Percentiles rank a stretch among this genome's conserved stretches.
phyloP scores from a whole-genome alignment of 495 filamentous ascomycete species.

The Talaromyces borbonicus region DNA sequence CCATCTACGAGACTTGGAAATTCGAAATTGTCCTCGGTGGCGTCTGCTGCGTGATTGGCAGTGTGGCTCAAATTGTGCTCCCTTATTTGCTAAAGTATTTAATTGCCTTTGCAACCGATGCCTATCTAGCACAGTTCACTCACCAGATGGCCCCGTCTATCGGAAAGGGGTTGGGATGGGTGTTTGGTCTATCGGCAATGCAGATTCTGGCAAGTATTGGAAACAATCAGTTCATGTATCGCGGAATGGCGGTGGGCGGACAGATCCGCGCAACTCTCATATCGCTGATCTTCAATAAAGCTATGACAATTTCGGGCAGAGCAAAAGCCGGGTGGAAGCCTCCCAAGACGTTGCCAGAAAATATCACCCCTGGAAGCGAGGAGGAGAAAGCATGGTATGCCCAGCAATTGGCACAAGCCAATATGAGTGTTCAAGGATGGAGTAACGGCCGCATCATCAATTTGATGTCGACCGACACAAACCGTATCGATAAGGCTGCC shows the following conservation, averaged over 20 bases:
- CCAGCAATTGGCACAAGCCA: constrained; percentile 25
- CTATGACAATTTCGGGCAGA: constrained; percentile 69
- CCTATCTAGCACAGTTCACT: constrained; percentile 52
- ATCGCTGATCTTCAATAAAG: constrained; percentile 67
- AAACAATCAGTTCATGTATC: constrained; percentile 74
- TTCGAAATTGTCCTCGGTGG: constrained; percentile 79
- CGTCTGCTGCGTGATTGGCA: constrained; percentile 56
- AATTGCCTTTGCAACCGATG: constrained; percentile 67
- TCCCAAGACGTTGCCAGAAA: constrained; percentile 21
- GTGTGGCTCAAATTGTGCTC: constrained; percentile 61
- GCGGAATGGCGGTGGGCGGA: constrained; percentile 73
- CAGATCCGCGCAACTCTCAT: constrained; percentile 67
- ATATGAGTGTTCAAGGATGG: constrained; percentile 51
- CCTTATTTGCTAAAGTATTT: constrained; percentile 65
- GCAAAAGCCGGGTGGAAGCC: constrained; percentile 57
- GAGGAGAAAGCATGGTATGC: constrained; percentile 39
- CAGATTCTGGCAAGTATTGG: constrained; percentile 62
- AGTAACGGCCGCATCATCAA: constrained; percentile 83
- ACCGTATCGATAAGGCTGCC: constrained; percentile 74
- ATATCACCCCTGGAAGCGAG: constrained; percentile 20
- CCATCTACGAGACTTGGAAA: constrained; percentile 80
- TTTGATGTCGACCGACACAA: constrained; percentile 88
- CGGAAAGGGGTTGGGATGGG: constrained; percentile 60
- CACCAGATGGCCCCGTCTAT: constrained; percentile 50
- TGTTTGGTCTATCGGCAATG: constrained; percentile 66